Conservation (phyloP, 345 rosid species). For the Punica granatum region DNA sequence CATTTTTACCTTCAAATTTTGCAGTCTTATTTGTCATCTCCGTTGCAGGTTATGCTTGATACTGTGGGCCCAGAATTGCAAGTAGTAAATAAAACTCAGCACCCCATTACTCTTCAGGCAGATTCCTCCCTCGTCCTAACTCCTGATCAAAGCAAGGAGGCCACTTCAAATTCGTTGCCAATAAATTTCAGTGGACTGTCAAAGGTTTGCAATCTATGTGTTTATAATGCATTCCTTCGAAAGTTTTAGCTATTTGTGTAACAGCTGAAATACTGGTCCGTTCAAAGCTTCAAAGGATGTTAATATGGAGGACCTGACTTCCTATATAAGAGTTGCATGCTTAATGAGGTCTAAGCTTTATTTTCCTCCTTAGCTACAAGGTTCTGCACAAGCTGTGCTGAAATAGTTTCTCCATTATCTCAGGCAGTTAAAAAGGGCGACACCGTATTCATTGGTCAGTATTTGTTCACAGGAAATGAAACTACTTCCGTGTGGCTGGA, state of each 20-base stretch:
- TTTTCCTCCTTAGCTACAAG: not conserved
- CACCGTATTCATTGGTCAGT: conserved; percentile 62
- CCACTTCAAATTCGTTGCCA: conserved; percentile 50
- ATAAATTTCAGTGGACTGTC: conserved; percentile 54
- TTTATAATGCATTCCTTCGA: not conserved
- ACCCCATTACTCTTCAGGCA: conserved; percentile 43
- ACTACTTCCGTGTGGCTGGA: conserved; percentile 67
- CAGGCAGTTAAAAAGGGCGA: conserved; percentile 70
- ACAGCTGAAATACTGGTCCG: not conserved
- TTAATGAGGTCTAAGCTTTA: not conserved
- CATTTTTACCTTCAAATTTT: not conserved
- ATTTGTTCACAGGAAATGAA: conserved; percentile 65
- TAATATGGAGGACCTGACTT: not conserved
- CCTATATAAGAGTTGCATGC: not conserved
- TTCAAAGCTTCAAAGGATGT: not conserved
- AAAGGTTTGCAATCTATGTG: conserved; percentile 23
- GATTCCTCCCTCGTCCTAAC: conserved; percentile 44
- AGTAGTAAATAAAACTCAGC: conserved; percentile 41
- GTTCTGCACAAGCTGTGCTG: not conserved
- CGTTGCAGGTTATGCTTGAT: conserved; percentile 59
- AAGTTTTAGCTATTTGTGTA: not conserved
- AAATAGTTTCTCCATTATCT: conserved; percentile 14
- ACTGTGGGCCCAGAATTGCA: conserved; percentile 65
- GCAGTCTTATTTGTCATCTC: conserved; percentile 1
- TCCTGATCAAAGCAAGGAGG: conserved; percentile 52